Percentiles rank a stretch among this genome's conserved stretches.
phyloP scores from a whole-genome alignment of 2,329 filamentous ascomycete genomes.

The Sporothrix pallida region DNA sequence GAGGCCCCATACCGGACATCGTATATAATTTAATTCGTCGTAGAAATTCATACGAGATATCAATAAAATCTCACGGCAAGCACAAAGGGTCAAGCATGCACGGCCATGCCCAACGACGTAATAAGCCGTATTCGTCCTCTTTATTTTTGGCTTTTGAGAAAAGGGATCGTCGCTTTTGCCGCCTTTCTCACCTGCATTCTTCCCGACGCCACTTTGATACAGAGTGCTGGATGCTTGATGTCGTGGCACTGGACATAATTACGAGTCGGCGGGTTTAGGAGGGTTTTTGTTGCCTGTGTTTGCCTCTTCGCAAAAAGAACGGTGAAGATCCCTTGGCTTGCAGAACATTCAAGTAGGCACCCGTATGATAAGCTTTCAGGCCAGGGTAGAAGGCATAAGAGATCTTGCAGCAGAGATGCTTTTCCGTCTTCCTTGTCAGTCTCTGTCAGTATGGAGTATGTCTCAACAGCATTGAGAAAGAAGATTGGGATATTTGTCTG shows the following conservation, averaged over 20 bases:
- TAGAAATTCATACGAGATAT: not conserved
- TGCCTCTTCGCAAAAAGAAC: not conserved
- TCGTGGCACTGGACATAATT: constrained; percentile 23
- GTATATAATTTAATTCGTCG: not conserved
- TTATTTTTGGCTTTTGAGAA: not conserved
- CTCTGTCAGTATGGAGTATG: not conserved
- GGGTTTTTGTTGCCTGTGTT: not conserved
- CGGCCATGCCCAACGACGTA: not conserved
- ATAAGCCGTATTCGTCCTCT: not conserved
- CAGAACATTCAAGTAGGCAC: constrained; percentile 9
- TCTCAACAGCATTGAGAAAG: too few relatives aligned
- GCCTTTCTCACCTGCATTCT: constrained; percentile 3
- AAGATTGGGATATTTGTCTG: not conserved
- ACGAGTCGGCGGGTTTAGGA: not conserved
- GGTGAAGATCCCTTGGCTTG: constrained; percentile 22
- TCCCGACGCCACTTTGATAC: not conserved
- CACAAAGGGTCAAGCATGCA: too few relatives aligned
- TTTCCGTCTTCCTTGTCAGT: not conserved
- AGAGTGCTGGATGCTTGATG: not conserved
- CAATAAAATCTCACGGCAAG: not conserved
- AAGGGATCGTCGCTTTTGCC: not conserved
- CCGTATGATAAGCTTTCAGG: constrained; percentile 7
- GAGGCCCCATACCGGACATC: not conserved
- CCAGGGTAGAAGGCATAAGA: not conserved
- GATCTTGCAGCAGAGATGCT: constrained; percentile 8